Base-by-base conservation (phyloP, 31 red algal species). In the Endocladia muricata region DNA sequence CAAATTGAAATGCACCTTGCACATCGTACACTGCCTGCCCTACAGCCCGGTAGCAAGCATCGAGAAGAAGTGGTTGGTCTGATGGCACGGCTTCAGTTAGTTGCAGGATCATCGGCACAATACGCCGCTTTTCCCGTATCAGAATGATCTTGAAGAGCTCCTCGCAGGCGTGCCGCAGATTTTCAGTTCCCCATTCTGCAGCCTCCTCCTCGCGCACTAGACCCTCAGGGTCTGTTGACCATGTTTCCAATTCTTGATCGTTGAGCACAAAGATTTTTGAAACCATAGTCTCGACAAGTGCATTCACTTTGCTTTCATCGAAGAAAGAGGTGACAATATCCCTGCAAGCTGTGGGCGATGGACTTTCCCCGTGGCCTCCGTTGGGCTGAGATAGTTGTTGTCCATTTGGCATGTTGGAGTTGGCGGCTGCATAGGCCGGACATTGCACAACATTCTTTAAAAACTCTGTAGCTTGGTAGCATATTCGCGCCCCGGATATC, bases 171-270 rank as follows among this genome's bases (percentile, higher is more conserved):
- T 84, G 41, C 30, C 89, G 81, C 35, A 81, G 43, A 26, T 40
- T 85, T 70, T 93, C 81, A 1, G 72, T 70, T 2, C 76, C 81
- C 81, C 82, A 93, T 23, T 85, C 80, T 3, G 89, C 81, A 0
- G 42, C 41, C 36, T 85, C 89, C 37, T 93, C 89, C 11, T 93
- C 89, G 44, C 73, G 29, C 30, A 81, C 47, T 25, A 85, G 57
- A 3, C 76, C 35, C 40, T 93, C 89, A 2, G 89, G 89, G 41
- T 93, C 89, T 15, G 40, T 59, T n/a, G 74, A 64, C 89, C 89
- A 93, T 23, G 75, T 85, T 3, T 80, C 67, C 7, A 85, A 41
- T 57, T 93, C 81, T 19, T 39, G 42, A 13, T 73, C 35, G 17
- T 34, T 70, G 32, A 93, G 60, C 3, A 85, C 57, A 74, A 93